Evolutionary conservation across 768 basidiomycete genomes (phyloP), one percentile per base, ranked within the genome.

Genomic region (Trametes gibbosa): DNA sequence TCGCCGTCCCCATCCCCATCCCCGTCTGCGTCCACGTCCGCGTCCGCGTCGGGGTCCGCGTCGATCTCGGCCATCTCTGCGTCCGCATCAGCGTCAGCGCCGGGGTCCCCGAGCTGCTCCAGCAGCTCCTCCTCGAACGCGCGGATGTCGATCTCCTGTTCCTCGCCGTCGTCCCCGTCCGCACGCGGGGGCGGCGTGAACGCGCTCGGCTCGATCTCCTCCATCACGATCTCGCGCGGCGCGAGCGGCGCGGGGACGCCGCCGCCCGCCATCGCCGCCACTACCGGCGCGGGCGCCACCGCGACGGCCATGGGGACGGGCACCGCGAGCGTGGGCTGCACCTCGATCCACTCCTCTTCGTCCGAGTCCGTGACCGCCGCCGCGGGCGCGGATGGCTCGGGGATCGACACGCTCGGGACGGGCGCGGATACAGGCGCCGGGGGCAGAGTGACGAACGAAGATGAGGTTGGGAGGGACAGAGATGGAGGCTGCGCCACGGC

Each of bases 301-400:
- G n/a, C n/a, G n/a, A n/a, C n/a, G n/a, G n/a, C n/a, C n/a, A 58
- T 17, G 4, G 50, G 45, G n/a, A 61, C 39, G 14, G 62, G 39
- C 5, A 50, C 50, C 5, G 29, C 29, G 45, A 60, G 29, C 34
- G 58, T 50, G 8, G 48, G 37, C 35, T 50, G 53, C 4, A 69
- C 68, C 41, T 66, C 67, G 61, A 68, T 68, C 69, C 69, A 69
- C 0, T 66, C 68, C 34, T 65, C 69, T 19, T 68, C 66, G 42
- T 67, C 66, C 27, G 66, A 67, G 50, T 67, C 68, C 9, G 66
- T 35, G 17, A 54, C 40, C 1, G 57, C 53, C 14, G 53, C 37
- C 4, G 29, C 46, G 37, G 13, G 4, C 37, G 13, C 37, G 4
- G 10, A 13, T 3, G 37, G 37, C 13, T 13, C 37, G 37, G 37